These are phyloP conservation scores for Geotrichum europaeum DNA, from an alignment of 1,139 yeast genomes.

Conservation along the genomic window DNA sequence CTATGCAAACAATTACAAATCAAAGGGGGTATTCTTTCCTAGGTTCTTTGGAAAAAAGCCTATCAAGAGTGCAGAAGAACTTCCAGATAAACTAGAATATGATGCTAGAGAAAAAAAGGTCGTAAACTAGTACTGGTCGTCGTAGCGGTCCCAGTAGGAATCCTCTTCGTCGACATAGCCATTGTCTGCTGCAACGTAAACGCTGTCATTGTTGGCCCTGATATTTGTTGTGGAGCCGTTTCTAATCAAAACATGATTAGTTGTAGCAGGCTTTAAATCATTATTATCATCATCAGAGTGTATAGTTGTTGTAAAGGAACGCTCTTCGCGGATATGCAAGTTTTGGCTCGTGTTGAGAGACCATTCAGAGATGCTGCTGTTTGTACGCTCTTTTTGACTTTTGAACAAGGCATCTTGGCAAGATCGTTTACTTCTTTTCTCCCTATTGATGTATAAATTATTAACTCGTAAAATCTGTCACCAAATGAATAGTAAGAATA, in stretches of 20 bases:
- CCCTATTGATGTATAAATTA: background rate
- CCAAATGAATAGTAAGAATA: background rate
- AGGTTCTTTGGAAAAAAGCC: no score
- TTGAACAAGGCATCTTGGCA: background rate
- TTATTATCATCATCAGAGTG: background rate
- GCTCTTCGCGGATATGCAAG: background rate
- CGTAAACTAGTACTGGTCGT: background rate
- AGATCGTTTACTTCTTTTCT: background rate
- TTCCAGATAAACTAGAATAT: no score
- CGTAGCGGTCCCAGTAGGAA: conserved; percentile 14
- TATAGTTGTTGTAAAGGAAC: background rate
- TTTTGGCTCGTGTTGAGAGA: background rate
- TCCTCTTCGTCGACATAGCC: conserved; percentile 9
- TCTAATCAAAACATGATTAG: background rate
- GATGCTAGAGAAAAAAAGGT: no score
- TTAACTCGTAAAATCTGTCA: background rate
- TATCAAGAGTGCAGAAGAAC: no score
- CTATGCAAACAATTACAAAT: no score
- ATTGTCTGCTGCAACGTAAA: background rate
- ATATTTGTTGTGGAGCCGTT: background rate
- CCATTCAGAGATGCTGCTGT: background rate
- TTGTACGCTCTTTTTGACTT: no score
- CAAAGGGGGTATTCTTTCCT: no score
- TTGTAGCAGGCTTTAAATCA: background rate
- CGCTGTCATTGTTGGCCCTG: background rate